phyloP scores from a whole-genome alignment of 805 yeast genomes.

The Kuraishia cidri region DNA sequence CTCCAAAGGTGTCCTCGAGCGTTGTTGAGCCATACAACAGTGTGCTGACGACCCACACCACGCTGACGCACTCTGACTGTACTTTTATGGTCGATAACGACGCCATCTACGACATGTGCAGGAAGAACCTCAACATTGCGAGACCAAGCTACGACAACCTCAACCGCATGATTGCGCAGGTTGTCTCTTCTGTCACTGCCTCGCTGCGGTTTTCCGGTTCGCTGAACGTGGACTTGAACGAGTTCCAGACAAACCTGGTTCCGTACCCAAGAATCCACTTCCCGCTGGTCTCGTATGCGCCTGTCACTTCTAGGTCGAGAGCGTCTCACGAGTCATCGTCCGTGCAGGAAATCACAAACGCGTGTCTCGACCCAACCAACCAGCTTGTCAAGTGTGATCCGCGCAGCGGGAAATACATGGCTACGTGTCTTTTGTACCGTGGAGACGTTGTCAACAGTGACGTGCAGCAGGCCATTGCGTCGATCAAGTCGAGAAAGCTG shows the following conservation, averaged over 20 bases:
- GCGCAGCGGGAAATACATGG: conserved; percentile 88
- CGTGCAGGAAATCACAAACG: conserved; percentile 81
- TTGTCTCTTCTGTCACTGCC: conserved; percentile 88
- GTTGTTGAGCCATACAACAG: conserved; percentile 94
- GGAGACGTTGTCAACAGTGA: conserved; percentile 93
- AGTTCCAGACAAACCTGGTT: conserved; percentile 90
- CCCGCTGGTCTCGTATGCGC: conserved; percentile 92
- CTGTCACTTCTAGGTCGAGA: conserved; percentile 75
- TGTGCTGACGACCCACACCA: conserved; percentile 85
- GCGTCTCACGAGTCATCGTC: conserved; percentile 85
- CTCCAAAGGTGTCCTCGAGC: conserved; percentile 85
- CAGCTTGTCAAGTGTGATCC: conserved; percentile 96
- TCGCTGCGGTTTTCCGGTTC: conserved; percentile 89
- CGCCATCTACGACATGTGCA: conserved; percentile 92
- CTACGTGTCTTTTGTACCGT: conserved; percentile 85
- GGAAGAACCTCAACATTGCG: conserved; percentile 77
- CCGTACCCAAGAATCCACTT: conserved; percentile 95
- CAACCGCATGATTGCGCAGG: conserved; percentile 86
- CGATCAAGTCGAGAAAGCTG: conserved; percentile 78
- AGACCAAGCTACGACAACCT: conserved; percentile 76
- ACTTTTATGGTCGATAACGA: conserved; percentile 95
- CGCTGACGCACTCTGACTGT: conserved; percentile 91
- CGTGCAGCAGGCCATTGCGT: conserved; percentile 83
- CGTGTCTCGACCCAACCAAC: conserved; percentile 90
- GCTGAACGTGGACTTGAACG: conserved; percentile 85